Conservation (phyloP, 257 asterid genomes). For the Fraxinus excelsior region DNA sequence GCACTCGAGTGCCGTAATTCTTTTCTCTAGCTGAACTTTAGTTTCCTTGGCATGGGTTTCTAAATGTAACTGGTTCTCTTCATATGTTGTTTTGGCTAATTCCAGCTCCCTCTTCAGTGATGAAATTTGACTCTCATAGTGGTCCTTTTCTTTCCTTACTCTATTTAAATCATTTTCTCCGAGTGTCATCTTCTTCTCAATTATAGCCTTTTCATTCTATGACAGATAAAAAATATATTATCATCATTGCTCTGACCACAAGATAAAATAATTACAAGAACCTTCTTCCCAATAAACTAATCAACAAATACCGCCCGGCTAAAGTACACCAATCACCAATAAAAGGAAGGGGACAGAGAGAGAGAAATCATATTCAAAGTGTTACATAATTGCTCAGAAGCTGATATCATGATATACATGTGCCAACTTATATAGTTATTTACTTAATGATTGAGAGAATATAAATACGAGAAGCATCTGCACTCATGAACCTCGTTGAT, state of each 20-base stretch:
- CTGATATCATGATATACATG: slow-evolving; percentile 2
- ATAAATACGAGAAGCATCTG: background rate
- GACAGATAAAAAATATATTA: slow-evolving; percentile 23
- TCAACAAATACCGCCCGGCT: background rate
- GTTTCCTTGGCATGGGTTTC: slow-evolving; percentile 59
- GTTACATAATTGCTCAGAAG: slow-evolving; percentile 1
- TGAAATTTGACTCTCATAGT: slow-evolving; percentile 54
- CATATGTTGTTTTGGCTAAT: slow-evolving; percentile 49
- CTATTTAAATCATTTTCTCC: slow-evolving; percentile 54
- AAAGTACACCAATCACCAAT: background rate
- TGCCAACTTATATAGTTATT: slow-evolving; percentile 3
- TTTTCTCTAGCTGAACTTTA: slow-evolving; percentile 55
- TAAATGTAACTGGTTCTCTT: slow-evolving; percentile 51
- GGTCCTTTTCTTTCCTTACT: slow-evolving; percentile 61
- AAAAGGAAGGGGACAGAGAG: background rate
- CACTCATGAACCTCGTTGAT: background rate
- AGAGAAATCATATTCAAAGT: background rate
- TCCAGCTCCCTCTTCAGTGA: slow-evolving; percentile 57
- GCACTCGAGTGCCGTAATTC: slow-evolving; percentile 62
- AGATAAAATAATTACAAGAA: slow-evolving; percentile 20
- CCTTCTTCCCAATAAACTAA: slow-evolving; percentile 5
- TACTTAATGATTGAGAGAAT: background rate
- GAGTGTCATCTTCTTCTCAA: slow-evolving; percentile 67
- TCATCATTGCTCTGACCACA: background rate
- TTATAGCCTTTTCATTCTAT: slow-evolving; percentile 71